Evolutionary conservation across 2,329 filamentous ascomycete genomes (phyloP).

Genomic region (Eutypella sp.): DNA sequence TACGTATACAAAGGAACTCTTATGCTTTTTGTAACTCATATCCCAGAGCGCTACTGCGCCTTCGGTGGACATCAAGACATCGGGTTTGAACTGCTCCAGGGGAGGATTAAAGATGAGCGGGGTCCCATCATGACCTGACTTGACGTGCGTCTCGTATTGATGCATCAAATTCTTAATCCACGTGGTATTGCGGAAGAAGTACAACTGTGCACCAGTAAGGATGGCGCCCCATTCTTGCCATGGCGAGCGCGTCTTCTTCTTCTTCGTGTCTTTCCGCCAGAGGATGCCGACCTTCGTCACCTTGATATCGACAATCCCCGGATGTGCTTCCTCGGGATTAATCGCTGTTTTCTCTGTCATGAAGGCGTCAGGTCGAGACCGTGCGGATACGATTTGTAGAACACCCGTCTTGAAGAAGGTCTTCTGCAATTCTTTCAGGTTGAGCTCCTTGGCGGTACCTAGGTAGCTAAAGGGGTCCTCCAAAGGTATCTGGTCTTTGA

Average conservation of each 20-base stretch:
- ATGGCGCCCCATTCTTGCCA: conserved; percentile 99
- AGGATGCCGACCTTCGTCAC: conserved; percentile 92
- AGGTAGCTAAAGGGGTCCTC: conserved; percentile 91
- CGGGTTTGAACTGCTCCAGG: conserved; percentile 86
- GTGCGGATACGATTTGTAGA: conserved; percentile 88
- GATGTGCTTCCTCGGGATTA: conserved; percentile 81
- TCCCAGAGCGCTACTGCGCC: conserved; percentile 87
- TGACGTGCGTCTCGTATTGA: conserved; percentile 79
- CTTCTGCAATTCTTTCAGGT: conserved; percentile 76
- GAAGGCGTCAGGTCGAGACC: conserved; percentile 92
- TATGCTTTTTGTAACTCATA: conserved; percentile 86
- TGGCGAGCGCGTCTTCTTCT: conserved; percentile 87
- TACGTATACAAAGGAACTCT: conserved; percentile 89
- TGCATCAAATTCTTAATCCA: conserved; percentile 91
- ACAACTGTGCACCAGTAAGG: conserved; percentile 92
- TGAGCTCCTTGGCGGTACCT: conserved; percentile 68
- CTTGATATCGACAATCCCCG: conserved; percentile 94
- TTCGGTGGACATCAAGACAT: conserved; percentile 88
- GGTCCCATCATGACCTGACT: conserved; percentile 66
- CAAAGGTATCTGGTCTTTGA: conserved; percentile 87
- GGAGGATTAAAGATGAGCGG: conserved; percentile 89
- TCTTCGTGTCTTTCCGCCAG: conserved; percentile 92
- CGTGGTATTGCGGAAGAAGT: conserved; percentile 87
- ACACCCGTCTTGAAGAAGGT: conserved; percentile 90
- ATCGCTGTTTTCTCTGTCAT: conserved; percentile 80